Evolutionary conservation across 2,329 filamentous ascomycete species (phyloP).

Genomic region (Fusarium domesticum): DNA sequence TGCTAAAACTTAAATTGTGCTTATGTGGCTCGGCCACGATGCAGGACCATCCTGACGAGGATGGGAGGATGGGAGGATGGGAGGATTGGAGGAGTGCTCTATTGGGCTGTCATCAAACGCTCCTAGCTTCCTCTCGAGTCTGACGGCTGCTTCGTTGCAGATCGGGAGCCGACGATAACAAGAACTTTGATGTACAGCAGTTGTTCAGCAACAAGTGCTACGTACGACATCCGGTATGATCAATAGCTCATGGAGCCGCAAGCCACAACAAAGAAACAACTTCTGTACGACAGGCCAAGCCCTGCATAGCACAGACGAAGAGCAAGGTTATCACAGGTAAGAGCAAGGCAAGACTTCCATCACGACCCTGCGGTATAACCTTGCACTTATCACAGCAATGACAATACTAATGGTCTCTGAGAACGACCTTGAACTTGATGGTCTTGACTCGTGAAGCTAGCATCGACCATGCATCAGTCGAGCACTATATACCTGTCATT

Average conservation of each 20-base stretch:
- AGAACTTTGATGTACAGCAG: background rate
- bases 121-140: background rate
- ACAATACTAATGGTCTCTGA: no score
- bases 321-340: background rate
- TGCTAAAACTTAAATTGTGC: slow-evolving; percentile 17
- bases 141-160: background rate
- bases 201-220: background rate
- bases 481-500: no score
- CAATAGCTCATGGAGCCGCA: background rate
- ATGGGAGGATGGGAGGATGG: background rate
- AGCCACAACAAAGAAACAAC: background rate
- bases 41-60: no score
- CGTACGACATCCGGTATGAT: background rate
- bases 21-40: background rate
- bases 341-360: background rate
- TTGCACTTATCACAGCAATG: background rate
- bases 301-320: background rate
- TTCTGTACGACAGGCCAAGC: background rate
- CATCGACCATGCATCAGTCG: no score
- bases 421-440: background rate
- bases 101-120: background rate
- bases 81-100: background rate
- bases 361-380: background rate
- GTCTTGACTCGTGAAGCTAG: background rate
- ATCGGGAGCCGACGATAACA: background rate